phyloP scores from a whole-genome alignment of 495 filamentous ascomycete species.

The Glutinoglossum americanum region DNA sequence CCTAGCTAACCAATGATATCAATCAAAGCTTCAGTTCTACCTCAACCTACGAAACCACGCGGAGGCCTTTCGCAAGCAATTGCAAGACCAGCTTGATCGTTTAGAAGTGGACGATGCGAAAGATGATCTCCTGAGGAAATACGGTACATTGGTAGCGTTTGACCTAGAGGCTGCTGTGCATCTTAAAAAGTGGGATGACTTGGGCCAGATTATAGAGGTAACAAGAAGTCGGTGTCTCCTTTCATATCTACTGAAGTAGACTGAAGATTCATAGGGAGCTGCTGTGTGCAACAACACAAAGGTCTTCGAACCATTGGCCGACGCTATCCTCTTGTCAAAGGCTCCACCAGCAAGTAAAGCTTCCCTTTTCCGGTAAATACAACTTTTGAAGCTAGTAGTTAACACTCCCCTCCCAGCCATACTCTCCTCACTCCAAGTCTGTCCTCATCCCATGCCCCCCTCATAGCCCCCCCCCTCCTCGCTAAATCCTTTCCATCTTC shows the following conservation, averaged over 20 bases:
- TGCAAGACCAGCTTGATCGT: constrained; percentile 13
- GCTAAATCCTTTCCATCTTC: not conserved
- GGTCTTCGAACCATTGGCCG: constrained; percentile 22
- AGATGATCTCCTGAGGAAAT: constrained; percentile 34
- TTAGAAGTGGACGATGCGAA: constrained; percentile 21
- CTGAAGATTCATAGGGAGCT: constrained; percentile 9
- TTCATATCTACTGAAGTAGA: not conserved
- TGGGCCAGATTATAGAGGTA: constrained; percentile 38
- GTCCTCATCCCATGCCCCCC: not conserved
- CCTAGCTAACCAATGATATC: constrained; percentile 3
- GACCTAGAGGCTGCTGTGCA: constrained; percentile 54
- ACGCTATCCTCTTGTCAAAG: constrained; percentile 34
- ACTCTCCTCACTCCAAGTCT: constrained; percentile 22
- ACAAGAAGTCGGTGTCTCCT: constrained; percentile 7
- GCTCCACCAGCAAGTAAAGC: constrained; percentile 17
- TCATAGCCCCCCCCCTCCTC: constrained; percentile 7
- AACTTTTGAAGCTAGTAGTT: not conserved
- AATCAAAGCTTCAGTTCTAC: constrained; percentile 31
- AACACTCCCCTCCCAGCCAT: constrained; percentile 11
- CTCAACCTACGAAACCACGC: constrained; percentile 32
- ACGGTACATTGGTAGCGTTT: constrained; percentile 41
- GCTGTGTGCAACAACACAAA: constrained; percentile 4
- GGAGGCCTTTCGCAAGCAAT: constrained; percentile 24
- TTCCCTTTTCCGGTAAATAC: not conserved
- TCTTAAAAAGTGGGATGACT: constrained; percentile 43